phyloP scores from a whole-genome alignment of 2,329 filamentous ascomycete species.

The Ascochyta clinopodiicola region DNA sequence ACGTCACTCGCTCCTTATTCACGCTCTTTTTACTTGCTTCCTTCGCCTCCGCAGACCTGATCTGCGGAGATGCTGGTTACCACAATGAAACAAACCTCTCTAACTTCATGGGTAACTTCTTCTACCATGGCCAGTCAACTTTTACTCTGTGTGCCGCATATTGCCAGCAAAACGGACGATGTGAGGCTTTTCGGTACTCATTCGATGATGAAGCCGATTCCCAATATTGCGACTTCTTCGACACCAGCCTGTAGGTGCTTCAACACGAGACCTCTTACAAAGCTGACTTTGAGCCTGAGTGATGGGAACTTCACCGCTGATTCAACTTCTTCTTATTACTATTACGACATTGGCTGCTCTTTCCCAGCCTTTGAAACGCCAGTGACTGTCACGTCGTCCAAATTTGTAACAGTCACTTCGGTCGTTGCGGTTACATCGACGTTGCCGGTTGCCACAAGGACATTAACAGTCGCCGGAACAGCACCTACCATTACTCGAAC shows the following conservation, averaged over 20 bases:
- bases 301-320: not conserved
- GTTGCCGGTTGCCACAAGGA: not conserved
- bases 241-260: constrained; percentile 23
- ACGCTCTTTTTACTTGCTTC: not conserved
- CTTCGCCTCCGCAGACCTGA: not conserved
- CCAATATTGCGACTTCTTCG: constrained; percentile 36
- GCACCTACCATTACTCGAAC: constrained; percentile 8
- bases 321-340: too few relatives aligned
- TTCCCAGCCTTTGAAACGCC: too few relatives aligned
- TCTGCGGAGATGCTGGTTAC: constrained; percentile 22
- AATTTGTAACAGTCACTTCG: not conserved
- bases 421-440: not conserved
- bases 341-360: too few relatives aligned
- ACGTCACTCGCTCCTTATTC: not conserved
- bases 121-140: constrained; percentile 25
- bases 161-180: constrained; percentile 25
- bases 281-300: not conserved
- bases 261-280: too few relatives aligned
- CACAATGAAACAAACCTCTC: constrained; percentile 14
- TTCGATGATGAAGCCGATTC: constrained; percentile 23
- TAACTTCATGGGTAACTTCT: constrained; percentile 35
- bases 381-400: not conserved
- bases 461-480: constrained; percentile 31
- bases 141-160: constrained; percentile 30
- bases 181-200: constrained; percentile 28